Base-by-base conservation (phyloP, 495 filamentous ascomycete species). In the Hypoxylon intermedium region DNA sequence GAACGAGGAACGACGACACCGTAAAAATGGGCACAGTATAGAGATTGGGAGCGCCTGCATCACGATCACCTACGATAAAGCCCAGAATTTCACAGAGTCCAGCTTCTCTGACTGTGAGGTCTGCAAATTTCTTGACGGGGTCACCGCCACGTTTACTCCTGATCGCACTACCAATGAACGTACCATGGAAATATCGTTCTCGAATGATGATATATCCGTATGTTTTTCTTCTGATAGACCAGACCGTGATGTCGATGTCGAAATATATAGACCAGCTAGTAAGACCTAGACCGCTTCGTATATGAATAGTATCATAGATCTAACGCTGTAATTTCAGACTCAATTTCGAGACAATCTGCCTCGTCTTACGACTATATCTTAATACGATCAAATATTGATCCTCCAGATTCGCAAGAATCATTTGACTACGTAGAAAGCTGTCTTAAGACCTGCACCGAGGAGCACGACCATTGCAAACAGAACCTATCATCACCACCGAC, bases 381-480 rank as follows among this genome's bases (percentile, higher is more conserved):
- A 24, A 9, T 37, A 2, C 28, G 2, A 45, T 19, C 19, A 45
- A 20, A 54, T 45, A 36, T 54, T 28, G 19, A 45, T 2, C 30
- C 20, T 12, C 41, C 51, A 45, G 0, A 37, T 26, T 54, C 51
- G 1, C n/a, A 54, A 26, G 28, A 34, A 45, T 45, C 51, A 16
- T 54, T 54, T 5, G 12, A 36, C 41, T 54, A 15, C 28, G 18
- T 54, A 12, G 37, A 54, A 11, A 19, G n/a, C 4, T 45, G 51
- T 26, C 51, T 54, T 6, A 28, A 16, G 31, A 37, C 26, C 26
- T 54, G 51, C 19, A 16, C 12, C 19, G 19, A 54, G 40, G 37
- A 11, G 6, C 40, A 54, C 37, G 51, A 18, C 9, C 6, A 1
- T 36, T 54, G 51, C 6, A 44, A 16, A 26, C 51, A 45, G n/a